A percentile compares a stretch with the other conserved stretches of the same genome.
These are phyloP conservation scores for Centrapalus pauciflorus DNA, from an alignment of 129 eudicot species.

Conservation along the genomic window DNA sequence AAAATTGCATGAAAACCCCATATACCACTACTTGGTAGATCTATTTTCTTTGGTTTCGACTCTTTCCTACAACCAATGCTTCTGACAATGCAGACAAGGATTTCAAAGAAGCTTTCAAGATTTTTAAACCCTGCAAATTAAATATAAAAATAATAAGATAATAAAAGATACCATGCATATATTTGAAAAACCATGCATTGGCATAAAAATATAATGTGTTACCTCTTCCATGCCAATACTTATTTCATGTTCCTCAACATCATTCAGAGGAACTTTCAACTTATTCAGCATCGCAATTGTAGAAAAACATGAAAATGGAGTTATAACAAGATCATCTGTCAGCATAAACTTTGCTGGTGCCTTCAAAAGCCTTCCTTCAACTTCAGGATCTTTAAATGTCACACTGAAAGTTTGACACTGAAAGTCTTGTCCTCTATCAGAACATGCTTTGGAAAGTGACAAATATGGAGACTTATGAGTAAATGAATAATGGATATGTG, in stretches of 20 bases:
- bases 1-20: no score
- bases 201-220: neutral
- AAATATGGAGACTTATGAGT: no score
- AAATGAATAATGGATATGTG: neutral
- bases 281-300: neutral
- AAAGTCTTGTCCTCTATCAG: no score
- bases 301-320: neutral
- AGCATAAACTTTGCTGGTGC: conserved; percentile 11
- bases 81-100: neutral
- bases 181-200: neutral
- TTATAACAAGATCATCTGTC: conserved; percentile 25
- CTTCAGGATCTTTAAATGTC: no score
- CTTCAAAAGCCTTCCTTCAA: neutral
- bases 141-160: neutral
- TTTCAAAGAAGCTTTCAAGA: neutral
- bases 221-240: conserved; percentile 14
- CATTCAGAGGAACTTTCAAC: conserved; percentile 2
- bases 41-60: no score
- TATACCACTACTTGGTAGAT: no score
- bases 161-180: neutral
- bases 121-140: conserved; percentile 4
- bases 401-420: no score
- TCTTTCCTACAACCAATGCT: no score
- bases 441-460: no score
- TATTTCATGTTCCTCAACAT: conserved; percentile 7